Evolutionary conservation across 2,329 filamentous ascomycete species (phyloP).

Genomic region (Ophioceras dolichostomum): DNA sequence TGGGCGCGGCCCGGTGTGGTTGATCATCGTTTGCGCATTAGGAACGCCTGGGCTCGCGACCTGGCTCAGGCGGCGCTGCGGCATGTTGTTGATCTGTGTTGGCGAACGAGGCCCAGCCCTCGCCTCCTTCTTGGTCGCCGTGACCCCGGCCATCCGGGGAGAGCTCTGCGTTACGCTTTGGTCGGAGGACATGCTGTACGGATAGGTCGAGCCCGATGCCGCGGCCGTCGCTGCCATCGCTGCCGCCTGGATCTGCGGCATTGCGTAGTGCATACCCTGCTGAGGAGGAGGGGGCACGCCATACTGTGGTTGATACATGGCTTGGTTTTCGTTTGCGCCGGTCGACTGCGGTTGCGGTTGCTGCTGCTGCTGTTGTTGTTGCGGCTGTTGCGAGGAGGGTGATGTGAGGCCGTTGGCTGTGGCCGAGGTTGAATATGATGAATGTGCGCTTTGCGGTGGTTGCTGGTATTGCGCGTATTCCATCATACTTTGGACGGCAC

Average conservation of each 20-base stretch:
- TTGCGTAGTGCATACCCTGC: slow-evolving; percentile 69
- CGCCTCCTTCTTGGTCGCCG: slow-evolving; percentile 57
- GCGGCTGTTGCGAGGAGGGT: slow-evolving; percentile 57
- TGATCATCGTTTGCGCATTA: slow-evolving; percentile 65
- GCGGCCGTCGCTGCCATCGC: slow-evolving; percentile 89
- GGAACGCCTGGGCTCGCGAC: slow-evolving; percentile 64
- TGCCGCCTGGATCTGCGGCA: slow-evolving; percentile 75
- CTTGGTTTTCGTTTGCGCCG: slow-evolving; percentile 50
- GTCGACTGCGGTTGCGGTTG: slow-evolving; percentile 53
- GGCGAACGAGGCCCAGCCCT: slow-evolving; percentile 63
- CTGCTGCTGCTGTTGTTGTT: slow-evolving; percentile 42
- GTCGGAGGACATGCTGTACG: slow-evolving; percentile 57
- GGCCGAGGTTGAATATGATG: slow-evolving; percentile 48
- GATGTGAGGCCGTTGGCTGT: slow-evolving; percentile 54
- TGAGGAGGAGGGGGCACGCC: slow-evolving; percentile 63
- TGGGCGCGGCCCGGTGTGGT: slow-evolving; percentile 42
- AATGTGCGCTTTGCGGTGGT: slow-evolving; percentile 54
- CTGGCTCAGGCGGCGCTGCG: slow-evolving; percentile 57
- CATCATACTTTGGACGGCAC: slow-evolving; percentile 47
- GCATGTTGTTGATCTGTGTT: slow-evolving; percentile 52
- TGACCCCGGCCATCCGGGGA: slow-evolving; percentile 58
- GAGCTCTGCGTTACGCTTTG: slow-evolving; percentile 58
- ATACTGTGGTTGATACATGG: slow-evolving; percentile 72
- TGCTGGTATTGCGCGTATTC: slow-evolving; percentile 65
- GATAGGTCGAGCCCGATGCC: slow-evolving; percentile 69